Conservation (phyloP, 768 basidiomycete genomes). For the Hortiboletus campestris region DNA sequence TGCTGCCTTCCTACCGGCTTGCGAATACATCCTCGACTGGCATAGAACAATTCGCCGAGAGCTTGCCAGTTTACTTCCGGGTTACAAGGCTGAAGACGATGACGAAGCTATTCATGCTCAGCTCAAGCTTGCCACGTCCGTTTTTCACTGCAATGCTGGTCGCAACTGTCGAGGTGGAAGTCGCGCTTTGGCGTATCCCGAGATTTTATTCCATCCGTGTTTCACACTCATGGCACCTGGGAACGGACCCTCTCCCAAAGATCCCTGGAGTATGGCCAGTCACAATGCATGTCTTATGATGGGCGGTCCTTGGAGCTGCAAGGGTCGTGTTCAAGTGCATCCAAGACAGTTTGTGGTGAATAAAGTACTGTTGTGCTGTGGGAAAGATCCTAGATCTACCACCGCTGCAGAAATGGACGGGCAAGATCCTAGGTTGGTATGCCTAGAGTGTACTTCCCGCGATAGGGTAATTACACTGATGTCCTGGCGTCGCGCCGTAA, state of each 20-base stretch:
- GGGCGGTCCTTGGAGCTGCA: constrained; percentile 25
- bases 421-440: constrained; percentile 16
- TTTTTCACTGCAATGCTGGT: constrained; percentile 23
- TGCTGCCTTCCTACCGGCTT: constrained; percentile 14
- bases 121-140: constrained; percentile 29
- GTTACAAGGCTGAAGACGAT: constrained; percentile 15
- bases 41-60: constrained; percentile 26
- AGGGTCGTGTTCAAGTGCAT: constrained; percentile 20
- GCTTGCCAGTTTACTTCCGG: constrained; percentile 28
- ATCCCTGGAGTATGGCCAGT: constrained; percentile 20
- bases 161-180: constrained; percentile 13
- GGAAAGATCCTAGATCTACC: constrained; percentile 23
- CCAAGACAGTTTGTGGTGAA: constrained; percentile 14
- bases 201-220: constrained; percentile 30
- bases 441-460: constrained; percentile 15
- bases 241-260: constrained; percentile 11
- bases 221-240: constrained; percentile 14
- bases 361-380: constrained; percentile 17
- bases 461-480: constrained; percentile 9
- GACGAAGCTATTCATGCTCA: constrained; percentile 15
- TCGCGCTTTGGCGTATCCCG: constrained; percentile 22
- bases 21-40: constrained; percentile 24
- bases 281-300: constrained; percentile 24
- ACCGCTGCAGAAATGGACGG: constrained; percentile 29
- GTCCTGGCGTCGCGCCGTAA: constrained; percentile 27